Percentiles rank a stretch among this genome's conserved stretches.
Conservation (phyloP, 2,329 filamentous ascomycete genomes). For the Setomelanomma holmii region DNA sequence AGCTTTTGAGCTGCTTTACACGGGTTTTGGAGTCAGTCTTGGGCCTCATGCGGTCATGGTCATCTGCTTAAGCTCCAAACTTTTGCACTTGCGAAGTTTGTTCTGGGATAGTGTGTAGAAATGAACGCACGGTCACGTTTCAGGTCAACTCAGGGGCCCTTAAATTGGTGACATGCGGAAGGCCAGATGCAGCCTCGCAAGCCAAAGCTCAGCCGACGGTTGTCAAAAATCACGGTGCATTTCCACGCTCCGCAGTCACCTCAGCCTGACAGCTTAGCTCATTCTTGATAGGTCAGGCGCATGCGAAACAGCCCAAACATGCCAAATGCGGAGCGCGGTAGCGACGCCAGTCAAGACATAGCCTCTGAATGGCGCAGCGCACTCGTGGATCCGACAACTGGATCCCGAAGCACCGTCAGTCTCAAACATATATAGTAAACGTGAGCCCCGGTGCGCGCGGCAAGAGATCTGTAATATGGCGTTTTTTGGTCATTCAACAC, state of each 20-base stretch:
- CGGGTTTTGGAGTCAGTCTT: too few relatives aligned
- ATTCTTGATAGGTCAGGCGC: constrained; percentile 18
- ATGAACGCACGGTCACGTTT: neutral
- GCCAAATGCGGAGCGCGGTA: constrained; percentile 26
- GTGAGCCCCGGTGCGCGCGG: constrained; percentile 20
- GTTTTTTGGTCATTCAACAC: constrained; percentile 8
- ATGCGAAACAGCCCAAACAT: constrained; percentile 16
- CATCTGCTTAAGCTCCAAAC: too few relatives aligned
- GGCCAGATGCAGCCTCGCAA: constrained; percentile 14
- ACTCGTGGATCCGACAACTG: constrained; percentile 11
- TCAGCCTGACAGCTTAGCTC: constrained; percentile 16
- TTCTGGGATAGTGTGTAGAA: neutral
- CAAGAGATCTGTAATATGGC: constrained; percentile 15
- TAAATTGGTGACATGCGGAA: neutral
- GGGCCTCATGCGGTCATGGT: too few relatives aligned
- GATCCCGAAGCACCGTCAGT: constrained; percentile 14
- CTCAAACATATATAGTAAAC: constrained; percentile 34
- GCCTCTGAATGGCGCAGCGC: constrained; percentile 34
- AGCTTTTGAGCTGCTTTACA: too few relatives aligned
- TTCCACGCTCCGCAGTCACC: constrained; percentile 18
- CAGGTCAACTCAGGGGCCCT: neutral
- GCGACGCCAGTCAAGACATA: constrained; percentile 26
- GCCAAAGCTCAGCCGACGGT: constrained; percentile 20
- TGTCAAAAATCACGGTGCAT: constrained; percentile 6
- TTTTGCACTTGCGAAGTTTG: neutral